A percentile compares a stretch with the other conserved stretches of the same genome.
phyloP scores from a whole-genome alignment of 2,329 filamentous ascomycete genomes.

The Sporothrix humicola region DNA sequence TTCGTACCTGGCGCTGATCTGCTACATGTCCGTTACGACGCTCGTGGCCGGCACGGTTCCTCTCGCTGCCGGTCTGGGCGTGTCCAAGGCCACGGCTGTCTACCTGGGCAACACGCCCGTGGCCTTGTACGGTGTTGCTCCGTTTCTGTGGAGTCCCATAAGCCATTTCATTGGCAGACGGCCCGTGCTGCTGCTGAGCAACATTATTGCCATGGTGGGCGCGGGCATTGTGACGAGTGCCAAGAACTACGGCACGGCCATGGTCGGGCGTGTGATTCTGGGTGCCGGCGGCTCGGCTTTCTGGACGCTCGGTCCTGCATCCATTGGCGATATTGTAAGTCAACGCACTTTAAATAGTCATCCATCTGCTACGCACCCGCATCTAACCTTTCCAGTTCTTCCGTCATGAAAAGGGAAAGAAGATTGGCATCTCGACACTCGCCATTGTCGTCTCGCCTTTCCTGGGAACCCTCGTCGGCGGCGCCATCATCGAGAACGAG shows the following conservation, averaged over 20 bases:
- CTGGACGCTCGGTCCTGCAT: constrained; percentile 27
- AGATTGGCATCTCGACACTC: constrained; percentile 27
- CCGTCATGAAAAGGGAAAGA: constrained; percentile 25
- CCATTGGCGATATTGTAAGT: constrained; percentile 27
- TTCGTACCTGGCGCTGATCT: constrained; percentile 26
- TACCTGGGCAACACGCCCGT: constrained; percentile 28
- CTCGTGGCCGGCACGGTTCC: constrained; percentile 21
- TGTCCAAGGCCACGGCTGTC: constrained; percentile 18
- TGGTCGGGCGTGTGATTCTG: constrained; percentile 26
- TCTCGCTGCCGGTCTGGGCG: neutral
- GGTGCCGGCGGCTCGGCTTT: constrained; percentile 22
- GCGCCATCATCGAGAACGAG: constrained; percentile 25
- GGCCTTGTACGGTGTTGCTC: constrained; percentile 22
- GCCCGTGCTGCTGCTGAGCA: constrained; percentile 26
- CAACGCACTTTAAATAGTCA: neutral
- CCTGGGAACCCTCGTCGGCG: constrained; percentile 20
- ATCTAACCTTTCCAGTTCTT: neutral
- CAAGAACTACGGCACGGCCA: constrained; percentile 20
- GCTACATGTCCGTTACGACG: constrained; percentile 27
- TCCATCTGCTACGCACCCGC: too few relatives aligned
- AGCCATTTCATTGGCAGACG: constrained; percentile 28
- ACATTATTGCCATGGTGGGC: constrained; percentile 28
- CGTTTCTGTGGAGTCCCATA: constrained; percentile 26
- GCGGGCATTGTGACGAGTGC: constrained; percentile 27
- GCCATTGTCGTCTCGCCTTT: constrained; percentile 28